Base-by-base conservation (phyloP, 2,329 filamentous ascomycete species). In the Colletotrichum limetticola region DNA sequence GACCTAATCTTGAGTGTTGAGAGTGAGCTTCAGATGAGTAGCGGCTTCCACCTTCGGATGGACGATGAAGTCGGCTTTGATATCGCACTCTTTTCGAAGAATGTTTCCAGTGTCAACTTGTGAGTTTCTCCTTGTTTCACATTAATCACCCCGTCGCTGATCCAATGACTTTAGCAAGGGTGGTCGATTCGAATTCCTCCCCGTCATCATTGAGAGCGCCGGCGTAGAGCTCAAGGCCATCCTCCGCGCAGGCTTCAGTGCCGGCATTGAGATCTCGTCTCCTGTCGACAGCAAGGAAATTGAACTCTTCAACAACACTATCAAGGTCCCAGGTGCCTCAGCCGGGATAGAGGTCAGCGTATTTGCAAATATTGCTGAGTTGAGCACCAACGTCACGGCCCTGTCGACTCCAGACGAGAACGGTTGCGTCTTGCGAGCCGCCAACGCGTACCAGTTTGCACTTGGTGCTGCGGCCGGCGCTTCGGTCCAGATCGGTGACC, bases 171-270 rank as follows among this genome's bases (percentile, higher is more conserved):
- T 1, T 68, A 89, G 87, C 57, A 85, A 86, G 4, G 87, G 87
- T 6, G 89, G 86, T 0, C 78, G 83, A 16, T 90, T 90, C 71
- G 88, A 91, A 71, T 90, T 91, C 72, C 83, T 91, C 1, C 89
- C 89, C 0, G 86, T 91, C 1, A 86, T 82, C 0, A 79, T 91
- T 28, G 78, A 84, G 66, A 84, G 81, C 42, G 83, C 83, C 4
- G 75, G 76, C 12, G 83, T 83, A 0, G 76, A 85, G 0, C 78
- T 91, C 11, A 84, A 81, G 0, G 88, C 86, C 0, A 78, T 85
- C 0, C 81, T 91, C 0, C 85, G 86, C 5, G 74, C 90, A 1
- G 85, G 84, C 11, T 76, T 86, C 1, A 82, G 85, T 37, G 83
- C 85, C 4, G 88, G 87, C 14, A 76, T 88, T 58, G 76, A 82